Conservation (phyloP, 2,329 filamentous ascomycete species). For the Blastomyces emzantsi region DNA sequence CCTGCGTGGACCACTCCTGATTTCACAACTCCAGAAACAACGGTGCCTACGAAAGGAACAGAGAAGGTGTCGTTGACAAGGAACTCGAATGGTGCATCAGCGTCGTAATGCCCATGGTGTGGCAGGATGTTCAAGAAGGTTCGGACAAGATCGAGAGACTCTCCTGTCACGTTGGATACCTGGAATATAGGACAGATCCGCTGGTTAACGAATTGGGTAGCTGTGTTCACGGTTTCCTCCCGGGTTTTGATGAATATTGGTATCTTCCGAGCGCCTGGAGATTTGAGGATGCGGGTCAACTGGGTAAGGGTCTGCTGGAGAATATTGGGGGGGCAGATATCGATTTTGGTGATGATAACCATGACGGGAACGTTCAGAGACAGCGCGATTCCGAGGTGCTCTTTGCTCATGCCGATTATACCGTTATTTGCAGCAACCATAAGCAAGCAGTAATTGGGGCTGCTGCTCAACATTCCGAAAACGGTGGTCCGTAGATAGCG, state of each 20-base stretch:
- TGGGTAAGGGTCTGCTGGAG: slow-evolving; percentile 87
- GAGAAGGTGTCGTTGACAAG: slow-evolving; percentile 97
- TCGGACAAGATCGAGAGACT: slow-evolving; percentile 81
- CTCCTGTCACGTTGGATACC: slow-evolving; percentile 93
- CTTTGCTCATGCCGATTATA: slow-evolving; percentile 94
- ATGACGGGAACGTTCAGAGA: slow-evolving; percentile 95
- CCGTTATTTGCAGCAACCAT: slow-evolving; percentile 99
- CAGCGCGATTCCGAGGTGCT: slow-evolving; percentile 89
- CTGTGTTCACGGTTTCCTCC: slow-evolving; percentile 89
- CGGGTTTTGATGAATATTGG: slow-evolving; percentile 89
- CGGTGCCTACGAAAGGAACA: slow-evolving; percentile 91
- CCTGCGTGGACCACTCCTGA: slow-evolving; percentile 78
- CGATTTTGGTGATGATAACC: slow-evolving; percentile 96
- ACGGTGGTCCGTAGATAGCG: slow-evolving; percentile 92
- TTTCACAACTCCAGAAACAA: slow-evolving; percentile 90
- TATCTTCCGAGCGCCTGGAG: slow-evolving; percentile 86
- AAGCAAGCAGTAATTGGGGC: slow-evolving; percentile 91
- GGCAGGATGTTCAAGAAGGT: slow-evolving; percentile 93
- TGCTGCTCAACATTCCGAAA: slow-evolving; percentile 86
- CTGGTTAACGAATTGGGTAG: slow-evolving; percentile 89
- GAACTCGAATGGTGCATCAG: slow-evolving; percentile 83
- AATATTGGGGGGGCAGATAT: slow-evolving; percentile 94
- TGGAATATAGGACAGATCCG: slow-evolving; percentile 96
- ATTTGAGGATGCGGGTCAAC: slow-evolving; percentile 86
- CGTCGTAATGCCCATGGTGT: slow-evolving; percentile 86